These are phyloP conservation scores for Yamadazyma akitaensis DNA, from an alignment of 805 yeast genomes.

Conservation along the genomic window DNA sequence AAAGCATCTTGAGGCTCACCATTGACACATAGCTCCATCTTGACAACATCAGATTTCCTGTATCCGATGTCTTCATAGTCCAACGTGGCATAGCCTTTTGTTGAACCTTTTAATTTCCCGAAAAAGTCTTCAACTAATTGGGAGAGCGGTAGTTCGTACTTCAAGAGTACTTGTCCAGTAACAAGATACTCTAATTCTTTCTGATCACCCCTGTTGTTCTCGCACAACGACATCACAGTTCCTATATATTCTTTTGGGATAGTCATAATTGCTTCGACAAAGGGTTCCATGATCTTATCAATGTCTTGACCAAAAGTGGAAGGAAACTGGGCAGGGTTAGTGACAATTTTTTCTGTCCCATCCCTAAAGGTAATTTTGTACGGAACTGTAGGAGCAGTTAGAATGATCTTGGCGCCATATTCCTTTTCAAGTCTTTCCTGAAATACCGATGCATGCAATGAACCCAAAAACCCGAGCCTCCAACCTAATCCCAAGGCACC, in stretches of 20 bases:
- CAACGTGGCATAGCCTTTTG: conserved; percentile 89
- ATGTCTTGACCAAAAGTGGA: conserved; percentile 51
- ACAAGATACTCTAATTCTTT: conserved; percentile 71
- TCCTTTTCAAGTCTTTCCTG: conserved; percentile 89
- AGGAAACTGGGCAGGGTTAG: conserved; percentile 94
- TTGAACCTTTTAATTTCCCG: conserved; percentile 84
- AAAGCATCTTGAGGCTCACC: conserved; percentile 89
- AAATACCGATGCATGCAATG: conserved; percentile 92
- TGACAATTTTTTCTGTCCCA: conserved; percentile 62
- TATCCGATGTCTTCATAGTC: conserved; percentile 96
- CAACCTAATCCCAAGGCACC: conserved; percentile 96
- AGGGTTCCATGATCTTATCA: conserved; percentile 69
- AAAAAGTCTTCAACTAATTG: conserved; percentile 93
- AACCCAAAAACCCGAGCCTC: conserved; percentile 93
- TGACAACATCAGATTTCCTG: conserved; percentile 72
- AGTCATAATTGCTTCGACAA: conserved; percentile 85
- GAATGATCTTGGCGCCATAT: conserved; percentile 86
- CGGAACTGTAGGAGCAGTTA: conserved; percentile 96
- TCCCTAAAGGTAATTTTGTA: conserved; percentile 69
- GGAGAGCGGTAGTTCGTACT: conserved; percentile 80
- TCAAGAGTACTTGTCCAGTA: conserved; percentile 77
- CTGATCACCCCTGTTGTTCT: conserved; percentile 79
- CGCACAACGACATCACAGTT: conserved; percentile 80
- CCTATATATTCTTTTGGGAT: conserved; percentile 90
- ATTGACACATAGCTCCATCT: conserved; percentile 84